Evolutionary conservation across 2,329 filamentous ascomycete species (phyloP).

Genomic region (Ceratocystis smalleyi): DNA sequence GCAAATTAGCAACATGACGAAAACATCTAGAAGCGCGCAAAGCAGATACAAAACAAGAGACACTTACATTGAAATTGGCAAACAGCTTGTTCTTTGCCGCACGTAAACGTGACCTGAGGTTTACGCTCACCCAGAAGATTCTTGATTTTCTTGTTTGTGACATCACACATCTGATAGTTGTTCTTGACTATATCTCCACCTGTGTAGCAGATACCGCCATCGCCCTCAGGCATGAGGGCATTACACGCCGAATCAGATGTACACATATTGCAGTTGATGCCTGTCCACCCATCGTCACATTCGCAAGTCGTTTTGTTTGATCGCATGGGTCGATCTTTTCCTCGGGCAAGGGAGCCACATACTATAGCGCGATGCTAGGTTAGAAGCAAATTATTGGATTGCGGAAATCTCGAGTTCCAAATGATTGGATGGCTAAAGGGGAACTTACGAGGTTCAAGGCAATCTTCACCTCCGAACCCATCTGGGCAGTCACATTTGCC

Average conservation of each 20-base stretch:
- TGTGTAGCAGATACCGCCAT: constrained; percentile 81
- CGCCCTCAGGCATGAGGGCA: constrained; percentile 66
- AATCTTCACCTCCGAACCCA: constrained; percentile 90
- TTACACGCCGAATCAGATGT: constrained; percentile 69
- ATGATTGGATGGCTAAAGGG: background rate
- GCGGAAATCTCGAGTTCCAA: background rate
- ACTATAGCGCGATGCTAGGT: constrained; percentile 30
- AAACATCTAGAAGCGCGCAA: background rate
- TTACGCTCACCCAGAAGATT: constrained; percentile 70
- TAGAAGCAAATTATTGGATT: background rate
- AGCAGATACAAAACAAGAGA: background rate
- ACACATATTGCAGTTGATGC: constrained; percentile 97
- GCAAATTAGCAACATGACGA: background rate
- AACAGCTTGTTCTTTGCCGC: constrained; percentile 53
- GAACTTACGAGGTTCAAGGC: constrained; percentile 56
- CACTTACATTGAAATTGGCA: constrained; percentile 88
- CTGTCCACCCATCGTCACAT: constrained; percentile 85
- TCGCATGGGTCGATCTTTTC: constrained; percentile 61
- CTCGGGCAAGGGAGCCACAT: constrained; percentile 75
- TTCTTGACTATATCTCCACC: constrained; percentile 80
- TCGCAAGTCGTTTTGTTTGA: constrained; percentile 51
- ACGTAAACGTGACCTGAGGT: constrained; percentile 89
- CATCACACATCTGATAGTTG: constrained; percentile 96
- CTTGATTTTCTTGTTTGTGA: constrained; percentile 88
- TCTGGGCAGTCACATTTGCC: constrained; percentile 86